Percentiles rank a stretch among this genome's conserved stretches.
phyloP scores from a whole-genome alignment of 805 yeast species.

The Wickerhamomyces strasburgensis region DNA sequence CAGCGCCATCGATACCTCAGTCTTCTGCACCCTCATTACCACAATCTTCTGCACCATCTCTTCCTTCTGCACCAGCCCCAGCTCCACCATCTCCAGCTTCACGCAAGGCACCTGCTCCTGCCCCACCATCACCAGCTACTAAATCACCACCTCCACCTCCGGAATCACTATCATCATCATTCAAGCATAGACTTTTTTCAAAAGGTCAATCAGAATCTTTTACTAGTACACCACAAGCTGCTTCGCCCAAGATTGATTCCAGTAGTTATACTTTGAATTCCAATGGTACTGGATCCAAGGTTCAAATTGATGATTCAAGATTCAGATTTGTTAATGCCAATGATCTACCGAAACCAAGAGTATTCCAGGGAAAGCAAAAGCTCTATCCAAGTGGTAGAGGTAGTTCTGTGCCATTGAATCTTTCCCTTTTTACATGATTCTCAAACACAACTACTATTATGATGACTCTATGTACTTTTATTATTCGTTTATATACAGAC shows the following conservation, averaged over 20 bases:
- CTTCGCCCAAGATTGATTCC: slow-evolving; percentile 23
- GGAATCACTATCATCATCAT: slow-evolving; percentile 23
- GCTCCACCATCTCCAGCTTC: slow-evolving; percentile 5
- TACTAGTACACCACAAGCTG: slow-evolving; percentile 17
- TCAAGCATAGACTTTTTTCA: slow-evolving; percentile 19
- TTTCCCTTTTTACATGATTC: slow-evolving; percentile 9
- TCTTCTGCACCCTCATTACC: slow-evolving; percentile 17
- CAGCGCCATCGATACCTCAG: slow-evolving; percentile 24
- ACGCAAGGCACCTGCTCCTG: slow-evolving; percentile 24
- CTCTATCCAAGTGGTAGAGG: slow-evolving; percentile 96
- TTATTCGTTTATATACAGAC: neutral
- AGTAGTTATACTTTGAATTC: slow-evolving; percentile 25
- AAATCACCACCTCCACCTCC: slow-evolving; percentile 22
- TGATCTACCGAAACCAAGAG: slow-evolving; percentile 85
- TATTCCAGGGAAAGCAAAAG: slow-evolving; percentile 64
- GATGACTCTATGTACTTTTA: neutral
- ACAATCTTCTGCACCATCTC: slow-evolving; percentile 11
- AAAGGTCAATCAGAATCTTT: neutral
- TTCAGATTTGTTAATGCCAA: slow-evolving; percentile 40
- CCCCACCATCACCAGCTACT: slow-evolving; percentile 5
- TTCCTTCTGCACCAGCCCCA: slow-evolving; percentile 15
- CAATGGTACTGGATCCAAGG: slow-evolving; percentile 27
- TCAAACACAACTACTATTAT: neutral
- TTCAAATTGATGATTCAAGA: slow-evolving; percentile 35
- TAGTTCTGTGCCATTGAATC: slow-evolving; percentile 30